phyloP scores from a whole-genome alignment of 129 eudicot genomes.

The Lactuca saligna region DNA sequence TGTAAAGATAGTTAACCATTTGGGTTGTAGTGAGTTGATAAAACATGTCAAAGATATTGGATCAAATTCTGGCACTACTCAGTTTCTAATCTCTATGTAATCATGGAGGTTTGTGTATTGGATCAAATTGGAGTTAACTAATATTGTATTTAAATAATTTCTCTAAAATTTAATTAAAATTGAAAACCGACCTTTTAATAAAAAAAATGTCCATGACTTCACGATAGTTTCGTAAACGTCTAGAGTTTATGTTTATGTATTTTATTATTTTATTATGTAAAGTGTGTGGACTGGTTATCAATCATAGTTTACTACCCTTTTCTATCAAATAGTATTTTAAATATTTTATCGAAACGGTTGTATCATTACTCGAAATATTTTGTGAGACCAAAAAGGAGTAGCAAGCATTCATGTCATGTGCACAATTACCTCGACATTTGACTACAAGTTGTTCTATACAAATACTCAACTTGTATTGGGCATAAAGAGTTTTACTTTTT shows the following conservation, averaged over 20 bases:
- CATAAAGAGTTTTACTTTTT: too few species aligned
- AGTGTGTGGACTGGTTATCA: not conserved
- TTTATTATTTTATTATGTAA: not conserved
- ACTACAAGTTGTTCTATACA: slow-evolving; percentile 13
- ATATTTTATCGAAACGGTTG: not conserved
- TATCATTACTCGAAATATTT: not conserved
- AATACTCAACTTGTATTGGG: not conserved
- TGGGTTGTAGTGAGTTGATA: too few species aligned
- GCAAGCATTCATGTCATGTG: not conserved
- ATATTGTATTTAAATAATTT: too few species aligned
- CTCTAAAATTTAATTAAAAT: too few species aligned
- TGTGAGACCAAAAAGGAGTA: not conserved
- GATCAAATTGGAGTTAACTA: too few species aligned
- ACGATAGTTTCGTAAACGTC: not conserved
- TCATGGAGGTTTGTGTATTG: too few species aligned
- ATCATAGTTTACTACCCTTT: not conserved
- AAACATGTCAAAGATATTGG: too few species aligned
- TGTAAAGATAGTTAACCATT: too few species aligned
- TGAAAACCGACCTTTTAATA: too few species aligned
- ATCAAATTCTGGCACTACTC: too few species aligned
- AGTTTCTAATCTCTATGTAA: too few species aligned
- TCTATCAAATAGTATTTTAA: not conserved
- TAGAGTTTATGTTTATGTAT: slow-evolving; percentile 1
- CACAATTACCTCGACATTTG: slow-evolving; percentile 5
- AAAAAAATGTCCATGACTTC: too few species aligned